phyloP scores from a whole-genome alignment of 495 filamentous ascomycete genomes.

The Pyronema omphalodes region DNA sequence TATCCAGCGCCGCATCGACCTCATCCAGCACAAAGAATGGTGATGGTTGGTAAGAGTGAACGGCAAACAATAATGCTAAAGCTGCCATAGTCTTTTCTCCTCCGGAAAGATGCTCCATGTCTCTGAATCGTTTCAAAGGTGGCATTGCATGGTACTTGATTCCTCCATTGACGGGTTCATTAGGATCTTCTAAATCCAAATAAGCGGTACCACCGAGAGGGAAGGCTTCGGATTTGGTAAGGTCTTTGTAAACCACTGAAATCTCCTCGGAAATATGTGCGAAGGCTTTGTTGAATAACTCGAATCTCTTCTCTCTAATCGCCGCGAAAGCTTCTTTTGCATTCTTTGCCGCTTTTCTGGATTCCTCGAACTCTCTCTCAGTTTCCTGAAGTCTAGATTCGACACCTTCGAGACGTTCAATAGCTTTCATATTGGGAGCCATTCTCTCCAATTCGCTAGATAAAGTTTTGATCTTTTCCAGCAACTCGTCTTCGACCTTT shows the following conservation, averaged over 20 bases:
- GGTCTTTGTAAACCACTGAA: conserved; percentile 77
- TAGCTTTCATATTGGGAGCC: conserved; percentile 86
- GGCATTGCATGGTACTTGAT: conserved; percentile 99
- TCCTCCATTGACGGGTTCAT: conserved; percentile 74
- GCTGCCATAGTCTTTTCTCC: conserved; percentile 99
- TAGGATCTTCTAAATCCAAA: conserved; percentile 76
- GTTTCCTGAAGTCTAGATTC: conserved; percentile 66
- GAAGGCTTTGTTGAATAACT: conserved; percentile 89
- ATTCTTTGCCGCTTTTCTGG: conserved; percentile 48
- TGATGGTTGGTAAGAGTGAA: conserved; percentile 82
- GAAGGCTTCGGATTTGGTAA: conserved; percentile 46
- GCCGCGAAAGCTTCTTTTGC: conserved; percentile 67
- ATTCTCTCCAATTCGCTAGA: conserved; percentile 73
- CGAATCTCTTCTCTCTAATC: conserved; percentile 64
- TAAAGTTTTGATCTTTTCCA: conserved; percentile 55
- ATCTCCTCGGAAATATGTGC: conserved; percentile 90
- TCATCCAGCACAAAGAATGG: conserved; percentile 98
- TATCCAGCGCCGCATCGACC: conserved; percentile 92
- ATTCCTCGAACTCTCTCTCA: conserved; percentile 75
- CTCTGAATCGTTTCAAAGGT: conserved; percentile 91
- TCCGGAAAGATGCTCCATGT: conserved; percentile 96
- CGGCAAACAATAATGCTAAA: conserved; percentile 82
- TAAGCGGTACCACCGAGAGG: conserved; percentile 75
- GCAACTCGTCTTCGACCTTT: conserved; percentile 55
- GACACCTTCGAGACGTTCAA: conserved; percentile 76